Evolutionary conservation across 2,329 filamentous ascomycete genomes (phyloP).

Genomic region (Diaporthe velutina): DNA sequence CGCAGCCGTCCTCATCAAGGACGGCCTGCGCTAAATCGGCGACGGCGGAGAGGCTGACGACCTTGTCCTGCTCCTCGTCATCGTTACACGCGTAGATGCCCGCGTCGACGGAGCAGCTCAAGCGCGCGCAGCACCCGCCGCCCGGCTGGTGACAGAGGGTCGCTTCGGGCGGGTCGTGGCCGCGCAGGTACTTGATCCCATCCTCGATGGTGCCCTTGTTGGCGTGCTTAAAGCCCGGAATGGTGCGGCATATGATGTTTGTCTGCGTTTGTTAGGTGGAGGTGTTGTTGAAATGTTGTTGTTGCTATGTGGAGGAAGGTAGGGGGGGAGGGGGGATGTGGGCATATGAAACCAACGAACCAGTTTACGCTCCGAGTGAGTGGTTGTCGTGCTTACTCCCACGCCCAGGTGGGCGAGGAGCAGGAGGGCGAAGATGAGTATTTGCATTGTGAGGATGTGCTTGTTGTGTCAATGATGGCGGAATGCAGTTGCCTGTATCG

Average conservation of each 20-base stretch:
- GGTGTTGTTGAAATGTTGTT: background rate
- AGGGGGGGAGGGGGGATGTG: too few relatives aligned
- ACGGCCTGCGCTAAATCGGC: background rate
- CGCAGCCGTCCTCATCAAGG: background rate
- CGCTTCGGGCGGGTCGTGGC: background rate
- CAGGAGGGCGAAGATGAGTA: background rate
- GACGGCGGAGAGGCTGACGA: background rate
- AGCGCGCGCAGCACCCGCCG: conserved; percentile 9
- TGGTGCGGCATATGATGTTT: conserved; percentile 9
- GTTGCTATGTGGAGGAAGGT: too few relatives aligned
- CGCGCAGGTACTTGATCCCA: background rate
- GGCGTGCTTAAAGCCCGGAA: background rate
- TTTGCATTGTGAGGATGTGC: background rate
- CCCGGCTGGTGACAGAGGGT: background rate
- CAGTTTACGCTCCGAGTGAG: background rate
- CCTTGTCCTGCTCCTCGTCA: background rate
- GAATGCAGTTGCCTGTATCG: background rate
- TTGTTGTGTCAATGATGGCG: background rate
- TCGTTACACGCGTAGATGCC: conserved; percentile 32
- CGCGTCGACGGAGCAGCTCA: background rate
- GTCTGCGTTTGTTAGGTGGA: background rate
- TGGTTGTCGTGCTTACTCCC: background rate
- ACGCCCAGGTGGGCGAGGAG: background rate
- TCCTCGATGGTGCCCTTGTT: conserved; percentile 13
- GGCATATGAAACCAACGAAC: background rate